Conservation (phyloP, 2,329 filamentous ascomycete genomes). For the Lachnellula cervina region DNA sequence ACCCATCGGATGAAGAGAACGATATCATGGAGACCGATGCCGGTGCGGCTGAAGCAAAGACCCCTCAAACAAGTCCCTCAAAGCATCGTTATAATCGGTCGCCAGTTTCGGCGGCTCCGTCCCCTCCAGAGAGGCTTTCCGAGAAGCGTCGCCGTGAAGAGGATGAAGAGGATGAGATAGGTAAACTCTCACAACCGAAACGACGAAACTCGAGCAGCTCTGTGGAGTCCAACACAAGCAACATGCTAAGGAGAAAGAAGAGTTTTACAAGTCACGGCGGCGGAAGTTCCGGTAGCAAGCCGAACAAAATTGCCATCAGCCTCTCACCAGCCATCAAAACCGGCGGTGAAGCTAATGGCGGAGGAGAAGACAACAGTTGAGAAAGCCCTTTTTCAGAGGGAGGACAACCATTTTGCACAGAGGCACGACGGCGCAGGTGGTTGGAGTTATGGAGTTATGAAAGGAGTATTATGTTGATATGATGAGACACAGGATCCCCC, state of each 20-base stretch:
- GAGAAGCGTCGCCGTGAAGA: constrained; percentile 91
- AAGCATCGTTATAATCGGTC: constrained; percentile 19
- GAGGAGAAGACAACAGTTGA: constrained; percentile 24
- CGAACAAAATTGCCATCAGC: constrained; percentile 56
- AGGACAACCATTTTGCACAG: constrained; percentile 3
- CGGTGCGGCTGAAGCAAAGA: constrained; percentile 15
- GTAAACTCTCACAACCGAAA: constrained; percentile 66
- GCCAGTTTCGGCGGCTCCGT: constrained; percentile 30
- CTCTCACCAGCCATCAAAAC: constrained; percentile 41
- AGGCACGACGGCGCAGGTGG: constrained; percentile 15
- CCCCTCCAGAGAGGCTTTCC: constrained; percentile 70
- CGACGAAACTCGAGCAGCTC: constrained; percentile 50
- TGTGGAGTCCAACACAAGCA: constrained; percentile 23
- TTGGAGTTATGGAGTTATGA: constrained; percentile 28
- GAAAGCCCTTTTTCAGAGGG: constrained; percentile 3
- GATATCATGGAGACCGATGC: constrained; percentile 54
- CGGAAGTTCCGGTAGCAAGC: constrained; percentile 32
- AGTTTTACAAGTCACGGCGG: constrained; percentile 40
- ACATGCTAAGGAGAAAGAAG: constrained; percentile 40
- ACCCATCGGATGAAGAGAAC: constrained; percentile 85
- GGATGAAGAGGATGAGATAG: constrained; percentile 88
- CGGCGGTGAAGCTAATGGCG: constrained; percentile 24
- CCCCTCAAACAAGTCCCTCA: constrained; percentile 18
- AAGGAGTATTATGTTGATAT: constrained; percentile 20
- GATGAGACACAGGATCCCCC: constrained; percentile 13